Evolutionary conservation across 495 filamentous ascomycete species (phyloP).

Genomic region (Saxophila tyrrhenica): DNA sequence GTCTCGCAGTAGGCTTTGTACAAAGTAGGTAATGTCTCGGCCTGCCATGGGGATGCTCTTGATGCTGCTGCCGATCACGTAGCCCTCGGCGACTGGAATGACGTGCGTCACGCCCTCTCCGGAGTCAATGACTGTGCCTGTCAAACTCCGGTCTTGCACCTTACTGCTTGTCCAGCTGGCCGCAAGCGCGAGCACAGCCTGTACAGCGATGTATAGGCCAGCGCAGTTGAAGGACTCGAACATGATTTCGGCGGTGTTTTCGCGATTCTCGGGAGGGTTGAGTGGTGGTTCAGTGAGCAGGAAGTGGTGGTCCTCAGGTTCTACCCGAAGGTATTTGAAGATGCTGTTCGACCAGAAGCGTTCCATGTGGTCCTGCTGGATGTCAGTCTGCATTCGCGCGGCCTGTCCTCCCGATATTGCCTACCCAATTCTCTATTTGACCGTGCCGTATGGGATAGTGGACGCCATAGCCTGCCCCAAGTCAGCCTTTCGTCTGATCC

Average conservation of each 20-base stretch:
- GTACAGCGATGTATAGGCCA: conserved; percentile 95
- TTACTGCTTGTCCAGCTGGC: conserved; percentile 98
- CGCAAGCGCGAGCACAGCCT: conserved; percentile 90
- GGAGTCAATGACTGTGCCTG: conserved; percentile 93
- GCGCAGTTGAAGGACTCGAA: conserved; percentile 99
- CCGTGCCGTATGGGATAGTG: conserved; percentile 97
- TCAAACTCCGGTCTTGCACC: conserved; percentile 92
- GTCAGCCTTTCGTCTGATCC: conserved; percentile 17
- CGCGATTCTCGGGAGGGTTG: conserved; percentile 95
- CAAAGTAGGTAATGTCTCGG: conserved; percentile 95
- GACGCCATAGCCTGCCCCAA: conserved; percentile 65
- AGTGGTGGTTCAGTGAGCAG: conserved; percentile 96
- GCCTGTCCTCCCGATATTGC: conserved; percentile 3
- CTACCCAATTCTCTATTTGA: conserved; percentile 95
- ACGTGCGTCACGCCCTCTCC: conserved; percentile 98
- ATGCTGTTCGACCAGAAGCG: conserved; percentile 99
- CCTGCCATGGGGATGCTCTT: conserved; percentile 97
- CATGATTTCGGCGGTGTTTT: conserved; percentile 99
- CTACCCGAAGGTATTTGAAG: conserved; percentile 96
- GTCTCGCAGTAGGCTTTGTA: conserved; percentile 89
- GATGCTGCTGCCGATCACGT: conserved; percentile 96
- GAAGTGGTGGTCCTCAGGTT: conserved; percentile 97
- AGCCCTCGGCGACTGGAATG: conserved; percentile 96
- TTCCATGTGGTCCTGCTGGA: conserved; percentile 85
- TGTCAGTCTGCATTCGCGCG: conserved; percentile 3